Conservation (phyloP, 2,329 filamentous ascomycete genomes). For the Aaosphaeria pasadenensis region DNA sequence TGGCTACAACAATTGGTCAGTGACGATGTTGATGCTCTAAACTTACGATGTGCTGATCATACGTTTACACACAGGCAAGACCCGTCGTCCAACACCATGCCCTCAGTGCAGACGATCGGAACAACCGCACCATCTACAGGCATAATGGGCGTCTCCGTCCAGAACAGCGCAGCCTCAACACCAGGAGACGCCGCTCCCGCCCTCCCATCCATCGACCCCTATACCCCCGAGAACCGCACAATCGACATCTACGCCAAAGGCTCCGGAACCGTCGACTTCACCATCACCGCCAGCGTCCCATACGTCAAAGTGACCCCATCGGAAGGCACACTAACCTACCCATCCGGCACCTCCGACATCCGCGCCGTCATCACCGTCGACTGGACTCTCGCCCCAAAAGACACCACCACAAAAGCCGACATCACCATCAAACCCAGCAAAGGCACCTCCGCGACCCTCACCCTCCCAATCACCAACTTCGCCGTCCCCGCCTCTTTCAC, state of each 20-base stretch:
- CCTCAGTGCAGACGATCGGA: conserved; percentile 60
- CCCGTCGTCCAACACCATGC: conserved; percentile 63
- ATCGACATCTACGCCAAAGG: conserved; percentile 26
- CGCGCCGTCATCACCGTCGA: conserved; percentile 17
- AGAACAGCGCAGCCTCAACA: conserved; percentile 62
- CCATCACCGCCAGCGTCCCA: conserved; percentile 12
- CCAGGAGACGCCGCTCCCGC: conserved; percentile 51
- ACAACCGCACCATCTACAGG: conserved; percentile 33
- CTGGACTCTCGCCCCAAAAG: conserved; percentile 17
- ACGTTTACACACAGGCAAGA: conserved; percentile 56
- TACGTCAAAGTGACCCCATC: conserved; percentile 16
- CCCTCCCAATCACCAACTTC: conserved; percentile 15
- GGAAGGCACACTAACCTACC: conserved; percentile 19
- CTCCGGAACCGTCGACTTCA: conserved; percentile 16
- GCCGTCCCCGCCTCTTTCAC: conserved; percentile 12
- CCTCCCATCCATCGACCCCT: conserved; percentile 16
- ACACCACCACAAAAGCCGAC: conserved; percentile 8
- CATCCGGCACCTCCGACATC: conserved; percentile 21
- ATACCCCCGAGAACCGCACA: conserved; percentile 23
- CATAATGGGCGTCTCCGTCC: conserved; percentile 52
- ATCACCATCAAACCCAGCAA: conserved; percentile 16
- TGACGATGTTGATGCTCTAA: conserved; percentile 12
- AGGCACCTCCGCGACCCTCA: conserved; percentile 13
- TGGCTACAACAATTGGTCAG: conserved; percentile 24
- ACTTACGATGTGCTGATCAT: conserved; percentile 17